phyloP scores from a whole-genome alignment of 768 basidiomycete species.

The Agrocybe pediades region DNA sequence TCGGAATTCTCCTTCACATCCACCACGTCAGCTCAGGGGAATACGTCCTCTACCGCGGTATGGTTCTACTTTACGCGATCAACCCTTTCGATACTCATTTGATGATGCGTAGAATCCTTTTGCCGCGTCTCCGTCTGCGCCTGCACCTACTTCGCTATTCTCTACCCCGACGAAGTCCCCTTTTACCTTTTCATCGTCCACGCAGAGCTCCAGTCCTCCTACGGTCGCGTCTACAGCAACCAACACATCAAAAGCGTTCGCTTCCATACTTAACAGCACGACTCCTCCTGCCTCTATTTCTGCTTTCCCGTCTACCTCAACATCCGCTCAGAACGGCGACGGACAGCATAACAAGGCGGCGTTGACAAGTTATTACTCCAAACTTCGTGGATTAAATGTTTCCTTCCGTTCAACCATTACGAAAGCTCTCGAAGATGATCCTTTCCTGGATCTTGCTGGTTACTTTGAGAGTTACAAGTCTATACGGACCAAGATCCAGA shows the following conservation, averaged over 20 bases:
- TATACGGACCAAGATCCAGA: slow-evolving; percentile 54
- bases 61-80: too few relatives aligned
- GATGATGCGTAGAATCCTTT: neutral
- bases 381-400: slow-evolving; percentile 74
- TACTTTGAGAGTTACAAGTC: slow-evolving; percentile 61
- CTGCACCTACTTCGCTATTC: neutral
- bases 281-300: slow-evolving; percentile 5
- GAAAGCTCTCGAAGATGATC: slow-evolving; percentile 64
- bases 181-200: slow-evolving; percentile 8
- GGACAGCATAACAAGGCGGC: slow-evolving; percentile 23
- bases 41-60: neutral
- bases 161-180: slow-evolving; percentile 12
- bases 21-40: neutral
- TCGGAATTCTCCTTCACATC: slow-evolving; percentile 10
- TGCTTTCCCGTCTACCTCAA: slow-evolving; percentile 7
- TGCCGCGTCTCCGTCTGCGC: neutral
- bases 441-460: slow-evolving; percentile 64
- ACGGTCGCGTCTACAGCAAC: slow-evolving; percentile 31
- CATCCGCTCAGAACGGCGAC: slow-evolving; percentile 8
- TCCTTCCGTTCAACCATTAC: slow-evolving; percentile 63
- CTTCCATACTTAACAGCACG: slow-evolving; percentile 38
- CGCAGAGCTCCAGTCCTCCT: slow-evolving; percentile 15
- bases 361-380: slow-evolving; percentile 56
- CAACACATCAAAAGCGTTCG: slow-evolving; percentile 53
- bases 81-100: too few relatives aligned